Conservation (phyloP, 75 land plant species). For the Azolla pinnata region DNA sequence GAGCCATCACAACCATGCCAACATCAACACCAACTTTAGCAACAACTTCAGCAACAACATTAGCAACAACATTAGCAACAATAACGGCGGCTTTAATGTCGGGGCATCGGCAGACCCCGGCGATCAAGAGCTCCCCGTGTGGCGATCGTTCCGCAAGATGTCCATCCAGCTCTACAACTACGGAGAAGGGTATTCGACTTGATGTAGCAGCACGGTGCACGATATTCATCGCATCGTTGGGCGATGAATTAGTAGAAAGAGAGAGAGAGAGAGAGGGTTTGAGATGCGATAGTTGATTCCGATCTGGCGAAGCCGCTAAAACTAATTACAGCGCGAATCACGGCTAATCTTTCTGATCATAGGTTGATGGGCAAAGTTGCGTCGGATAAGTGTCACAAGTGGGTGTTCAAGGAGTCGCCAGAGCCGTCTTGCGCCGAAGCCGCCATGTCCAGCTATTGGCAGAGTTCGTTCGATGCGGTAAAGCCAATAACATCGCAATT, state of each 20-base stretch:
- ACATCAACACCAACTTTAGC: no score
- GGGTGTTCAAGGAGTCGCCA: conserved; percentile 92
- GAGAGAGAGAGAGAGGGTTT: conserved; percentile 3
- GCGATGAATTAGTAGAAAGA: no score
- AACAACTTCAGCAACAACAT: no score
- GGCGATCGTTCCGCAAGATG: conserved; percentile 90
- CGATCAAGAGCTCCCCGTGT: conserved; percentile 83
- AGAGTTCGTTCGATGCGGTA: conserved; percentile 98
- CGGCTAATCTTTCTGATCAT: conserved; percentile 9
- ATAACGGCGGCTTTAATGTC: no score
- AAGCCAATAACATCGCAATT: no score
- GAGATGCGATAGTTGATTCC: neutral
- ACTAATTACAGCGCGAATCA: neutral
- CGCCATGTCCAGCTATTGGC: conserved; percentile 84
- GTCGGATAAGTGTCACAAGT: conserved; percentile 95
- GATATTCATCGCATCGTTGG: no score
- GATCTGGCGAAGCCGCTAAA: no score
- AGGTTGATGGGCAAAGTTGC: conserved; percentile 88
- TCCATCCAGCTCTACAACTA: conserved; percentile 92
- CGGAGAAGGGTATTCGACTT: conserved; percentile 68
- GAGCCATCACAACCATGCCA: no score
- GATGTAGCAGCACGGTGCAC: no score
- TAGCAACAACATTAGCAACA: no score
- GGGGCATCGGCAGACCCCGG: no score
- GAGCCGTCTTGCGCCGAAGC: conserved; percentile 80